Conservation (phyloP, 306 rosid species). For the Quercus engelmannii region DNA sequence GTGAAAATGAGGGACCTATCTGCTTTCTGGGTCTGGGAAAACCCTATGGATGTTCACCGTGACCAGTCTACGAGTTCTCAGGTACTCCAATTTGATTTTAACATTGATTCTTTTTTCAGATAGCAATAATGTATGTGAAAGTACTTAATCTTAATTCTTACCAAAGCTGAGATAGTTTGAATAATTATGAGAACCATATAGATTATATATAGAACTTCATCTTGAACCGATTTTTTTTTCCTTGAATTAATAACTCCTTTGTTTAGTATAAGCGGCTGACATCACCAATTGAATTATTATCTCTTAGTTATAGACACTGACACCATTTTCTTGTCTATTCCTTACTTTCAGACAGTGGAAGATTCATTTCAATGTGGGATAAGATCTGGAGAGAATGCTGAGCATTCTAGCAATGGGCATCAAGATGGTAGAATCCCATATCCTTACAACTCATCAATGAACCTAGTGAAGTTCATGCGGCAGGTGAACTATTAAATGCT, state of each 20-base stretch:
- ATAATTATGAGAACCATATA: neutral
- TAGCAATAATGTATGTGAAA: neutral
- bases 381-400: conserved; percentile 36
- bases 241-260: neutral
- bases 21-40: conserved; percentile 89
- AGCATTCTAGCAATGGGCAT: conserved; percentile 34
- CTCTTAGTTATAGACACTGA: neutral
- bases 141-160: neutral
- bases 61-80: conserved; percentile 48
- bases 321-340: conserved; percentile 19
- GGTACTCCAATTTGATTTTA: conserved; percentile 42
- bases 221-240: neutral
- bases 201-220: neutral
- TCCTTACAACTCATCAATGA: conserved; percentile 44
- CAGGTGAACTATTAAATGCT: conserved; percentile 48
- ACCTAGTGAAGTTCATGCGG: conserved; percentile 80
- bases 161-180: neutral
- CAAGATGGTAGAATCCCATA: conserved; percentile 40
- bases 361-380: conserved; percentile 41
- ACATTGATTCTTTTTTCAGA: neutral
- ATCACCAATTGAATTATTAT: conserved; percentile 9
- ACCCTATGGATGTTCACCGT: conserved; percentile 44
- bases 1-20: conserved; percentile 77
- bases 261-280: conserved; percentile 7
- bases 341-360: conserved; percentile 34